These are phyloP conservation scores for Streptanthus diversifolius DNA, from an alignment of 345 rosid genomes.

Conservation along the genomic window DNA sequence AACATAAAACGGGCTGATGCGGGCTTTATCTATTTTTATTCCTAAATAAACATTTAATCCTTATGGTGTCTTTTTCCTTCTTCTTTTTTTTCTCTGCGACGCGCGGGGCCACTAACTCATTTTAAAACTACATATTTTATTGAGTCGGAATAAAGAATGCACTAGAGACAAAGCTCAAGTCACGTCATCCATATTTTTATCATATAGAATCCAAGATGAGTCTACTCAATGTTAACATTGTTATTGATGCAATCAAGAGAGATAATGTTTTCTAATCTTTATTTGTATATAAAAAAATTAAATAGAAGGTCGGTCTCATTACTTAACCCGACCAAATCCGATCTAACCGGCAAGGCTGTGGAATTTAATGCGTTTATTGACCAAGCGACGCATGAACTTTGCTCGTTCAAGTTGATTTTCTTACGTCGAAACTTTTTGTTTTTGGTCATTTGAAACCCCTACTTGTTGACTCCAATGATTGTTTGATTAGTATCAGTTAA, in stretches of 20 bases:
- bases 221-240: not conserved
- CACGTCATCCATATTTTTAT: not conserved
- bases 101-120: no score
- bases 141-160: not conserved
- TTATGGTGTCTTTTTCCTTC: no score
- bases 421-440: not conserved
- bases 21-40: no score
- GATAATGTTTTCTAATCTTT: not conserved
- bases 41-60: no score
- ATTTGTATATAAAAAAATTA: not conserved
- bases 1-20: not conserved
- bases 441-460: not conserved
- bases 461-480: constrained; percentile 1
- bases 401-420: not conserved
- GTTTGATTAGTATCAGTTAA: not conserved
- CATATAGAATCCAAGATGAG: not conserved
- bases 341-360: not conserved
- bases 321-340: constrained; percentile 14
- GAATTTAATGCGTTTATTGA: constrained; percentile 4
- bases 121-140: not conserved
- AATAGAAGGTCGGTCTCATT: constrained; percentile 6
- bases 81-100: no score
- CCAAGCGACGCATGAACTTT: not conserved
- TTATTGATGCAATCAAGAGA: not conserved
- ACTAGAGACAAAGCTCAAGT: constrained; percentile 1